These are phyloP conservation scores for Penicilliopsis zonata DNA, from an alignment of 495 filamentous ascomycete genomes.

Conservation along the genomic window DNA sequence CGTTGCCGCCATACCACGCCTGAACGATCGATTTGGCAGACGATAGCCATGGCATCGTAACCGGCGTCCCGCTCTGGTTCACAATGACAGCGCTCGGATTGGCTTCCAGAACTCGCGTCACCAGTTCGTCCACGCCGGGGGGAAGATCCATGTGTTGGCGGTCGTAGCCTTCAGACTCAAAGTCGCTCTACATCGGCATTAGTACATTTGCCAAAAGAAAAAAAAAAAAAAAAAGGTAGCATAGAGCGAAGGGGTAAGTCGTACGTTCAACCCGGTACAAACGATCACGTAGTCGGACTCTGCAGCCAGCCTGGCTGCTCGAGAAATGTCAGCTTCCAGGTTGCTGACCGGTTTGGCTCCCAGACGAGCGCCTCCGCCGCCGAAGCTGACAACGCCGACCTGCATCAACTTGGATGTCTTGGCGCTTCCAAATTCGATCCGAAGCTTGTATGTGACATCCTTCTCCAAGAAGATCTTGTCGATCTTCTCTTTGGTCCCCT, in stretches of 20 bases:
- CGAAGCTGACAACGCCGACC: conserved; percentile 33
- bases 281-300: conserved; percentile 58
- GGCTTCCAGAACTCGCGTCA: conserved; percentile 49
- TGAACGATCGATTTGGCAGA: conserved; percentile 52
- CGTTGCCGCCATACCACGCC: conserved; percentile 54
- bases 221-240: no score
- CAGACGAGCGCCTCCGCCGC: conserved; percentile 57
- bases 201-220: no score
- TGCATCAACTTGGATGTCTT: conserved; percentile 40
- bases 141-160: conserved; percentile 67
- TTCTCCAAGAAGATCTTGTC: conserved; percentile 36
- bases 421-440: conserved; percentile 47
- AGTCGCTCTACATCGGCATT: no score
- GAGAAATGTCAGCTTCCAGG: conserved; percentile 48
- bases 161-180: conserved; percentile 79
- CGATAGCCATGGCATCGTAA: conserved; percentile 69
- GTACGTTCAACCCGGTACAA: conserved; percentile 64
- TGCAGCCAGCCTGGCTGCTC: conserved; percentile 45
- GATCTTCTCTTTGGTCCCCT: conserved; percentile 45
- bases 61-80: conserved; percentile 66
- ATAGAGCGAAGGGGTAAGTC: no score
- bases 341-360: conserved; percentile 57
- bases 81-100: conserved; percentile 62
- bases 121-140: conserved; percentile 48
- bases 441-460: conserved; percentile 42